Evolutionary conservation across 129 eudicot species (phyloP).

Genomic region (Centaurea solstitialis): DNA sequence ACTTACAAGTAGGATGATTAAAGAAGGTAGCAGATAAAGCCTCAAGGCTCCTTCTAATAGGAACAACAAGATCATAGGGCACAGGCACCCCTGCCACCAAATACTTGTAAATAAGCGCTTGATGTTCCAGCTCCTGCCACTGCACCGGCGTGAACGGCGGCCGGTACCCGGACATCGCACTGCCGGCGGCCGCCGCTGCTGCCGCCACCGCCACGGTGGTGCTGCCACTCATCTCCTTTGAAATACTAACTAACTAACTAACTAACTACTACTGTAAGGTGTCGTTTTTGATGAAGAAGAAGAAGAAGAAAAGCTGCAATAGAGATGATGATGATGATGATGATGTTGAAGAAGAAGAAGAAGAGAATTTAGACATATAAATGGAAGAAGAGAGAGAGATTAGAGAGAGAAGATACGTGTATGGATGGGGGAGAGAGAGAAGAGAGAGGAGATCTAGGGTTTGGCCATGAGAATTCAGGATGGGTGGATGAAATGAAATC

Average conservation of each 20-base stretch:
- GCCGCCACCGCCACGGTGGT: slow-evolving; percentile 42
- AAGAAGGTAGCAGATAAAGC: slow-evolving; percentile 63
- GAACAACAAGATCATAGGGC: slow-evolving; percentile 75
- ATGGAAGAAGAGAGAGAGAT: background rate
- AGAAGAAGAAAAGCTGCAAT: slow-evolving; percentile 7
- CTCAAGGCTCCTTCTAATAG: slow-evolving; percentile 64
- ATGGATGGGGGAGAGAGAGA: slow-evolving; percentile 27
- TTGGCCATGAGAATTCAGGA: slow-evolving; percentile 48
- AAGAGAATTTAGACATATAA: background rate
- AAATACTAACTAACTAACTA: no score
- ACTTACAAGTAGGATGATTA: slow-evolving; percentile 59
- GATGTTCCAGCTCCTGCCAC: slow-evolving; percentile 84
- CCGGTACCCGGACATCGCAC: slow-evolving; percentile 37
- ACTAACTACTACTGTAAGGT: background rate
- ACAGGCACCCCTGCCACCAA: slow-evolving; percentile 71
- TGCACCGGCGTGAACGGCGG: slow-evolving; percentile 70
- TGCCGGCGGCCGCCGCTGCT: slow-evolving; percentile 33
- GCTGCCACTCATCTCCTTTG: slow-evolving; percentile 42
- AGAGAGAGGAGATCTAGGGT: slow-evolving; percentile 77
- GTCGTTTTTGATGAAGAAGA: background rate
- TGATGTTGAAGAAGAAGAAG: background rate
- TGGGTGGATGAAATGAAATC: slow-evolving; percentile 28
- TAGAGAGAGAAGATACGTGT: slow-evolving; percentile 21
- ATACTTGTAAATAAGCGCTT: slow-evolving; percentile 76
- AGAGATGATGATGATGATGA: no score